Percentiles rank a stretch among this genome's conserved stretches.
Evolutionary conservation across 331 rosid species (phyloP).

Genomic region (Prunus yedoensis): DNA sequence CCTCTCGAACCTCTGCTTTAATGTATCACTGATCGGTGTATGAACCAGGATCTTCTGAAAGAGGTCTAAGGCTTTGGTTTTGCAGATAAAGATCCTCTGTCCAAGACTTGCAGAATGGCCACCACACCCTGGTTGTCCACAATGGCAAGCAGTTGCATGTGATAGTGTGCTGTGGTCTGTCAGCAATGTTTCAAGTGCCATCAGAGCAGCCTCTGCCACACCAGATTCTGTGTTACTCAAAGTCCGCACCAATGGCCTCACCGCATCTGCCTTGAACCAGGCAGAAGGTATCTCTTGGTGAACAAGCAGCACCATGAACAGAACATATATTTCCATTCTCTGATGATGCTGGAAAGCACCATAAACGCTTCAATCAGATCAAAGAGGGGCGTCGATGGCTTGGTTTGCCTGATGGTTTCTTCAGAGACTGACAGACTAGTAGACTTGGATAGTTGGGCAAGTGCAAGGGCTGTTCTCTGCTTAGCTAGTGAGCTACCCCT

Average conservation of each 20-base stretch:
- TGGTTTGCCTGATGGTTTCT: slow-evolving; percentile 3
- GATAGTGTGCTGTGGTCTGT: slow-evolving; percentile 25
- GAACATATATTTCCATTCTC: too few species aligned
- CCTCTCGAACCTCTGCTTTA: slow-evolving; percentile 25
- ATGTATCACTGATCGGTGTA: slow-evolving; percentile 1
- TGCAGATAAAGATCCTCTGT: slow-evolving; percentile 35
- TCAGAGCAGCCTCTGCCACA: slow-evolving; percentile 37
- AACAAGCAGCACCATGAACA: too few species aligned
- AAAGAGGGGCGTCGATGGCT: not conserved
- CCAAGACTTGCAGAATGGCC: slow-evolving; percentile 39
- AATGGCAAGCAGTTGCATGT: slow-evolving; percentile 26
- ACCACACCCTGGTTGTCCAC: slow-evolving; percentile 35
- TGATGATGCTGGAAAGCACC: slow-evolving; percentile 20
- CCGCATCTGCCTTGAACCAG: too few species aligned
- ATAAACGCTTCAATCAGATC: not conserved
- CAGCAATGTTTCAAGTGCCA: slow-evolving; percentile 37
- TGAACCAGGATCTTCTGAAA: slow-evolving; percentile 27
- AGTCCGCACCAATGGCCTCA: too few species aligned
- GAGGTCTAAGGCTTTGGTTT: slow-evolving; percentile 33
- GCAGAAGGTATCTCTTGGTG: too few species aligned
- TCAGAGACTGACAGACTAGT: slow-evolving; percentile 22
- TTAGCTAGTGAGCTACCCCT: slow-evolving; percentile 39
- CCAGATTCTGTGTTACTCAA: slow-evolving; percentile 35
- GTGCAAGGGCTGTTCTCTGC: slow-evolving; percentile 35
- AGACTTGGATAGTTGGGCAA: slow-evolving; percentile 35